Base-by-base conservation (phyloP, 768 basidiomycete genomes). In the Podaxis sp. region DNA sequence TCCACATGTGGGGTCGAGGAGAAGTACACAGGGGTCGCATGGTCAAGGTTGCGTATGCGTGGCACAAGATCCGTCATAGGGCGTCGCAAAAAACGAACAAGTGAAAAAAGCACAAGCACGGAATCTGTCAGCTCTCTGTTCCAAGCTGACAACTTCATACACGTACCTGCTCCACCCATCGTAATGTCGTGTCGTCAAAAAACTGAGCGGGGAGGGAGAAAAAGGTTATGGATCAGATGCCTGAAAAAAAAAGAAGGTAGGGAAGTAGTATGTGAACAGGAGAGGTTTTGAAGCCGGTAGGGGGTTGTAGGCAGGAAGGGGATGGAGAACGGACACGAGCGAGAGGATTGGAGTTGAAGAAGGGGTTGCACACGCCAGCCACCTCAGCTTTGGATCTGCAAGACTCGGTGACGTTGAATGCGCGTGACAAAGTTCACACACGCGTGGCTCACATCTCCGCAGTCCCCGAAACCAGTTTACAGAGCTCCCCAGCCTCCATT, bases 131-230 rank as follows among this genome's bases (percentile, higher is more conserved):
- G 50, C 27, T 25, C 9, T 35, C 10, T 11, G 47, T 4, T 6
- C 14, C 9, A 47, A 47, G 32, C 2, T n/a, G 4, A 14, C 18
- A 63, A 61, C 28, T 53, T 10, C 3, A 21, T 50, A 61, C 37
- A 73, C 75, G 66, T 62, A 79, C 77, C 77, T 67, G 76, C 76
- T 64, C 77, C 74, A 60, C 76, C 73, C 77, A 79, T 79, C 50
- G 55, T 68, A 59, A 48, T 54, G 21, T 61, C 55, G 64, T 50
- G 52, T 61, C 57, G 58, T 63, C 54, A 46, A 65, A 44, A 38
- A 51, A 48, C 36, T 32, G 57, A 56, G 3, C 32, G n/a, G 13
- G 23, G 28, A 16, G 13, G 32, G 28, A 40, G 44, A 57, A 38
- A 50, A 48, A 21, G 36, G 18, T 16, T 18, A 16, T 6, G 42